These are phyloP conservation scores for Nyssa sinensis DNA, from an alignment of 148 eudicot species.

Conservation along the genomic window DNA sequence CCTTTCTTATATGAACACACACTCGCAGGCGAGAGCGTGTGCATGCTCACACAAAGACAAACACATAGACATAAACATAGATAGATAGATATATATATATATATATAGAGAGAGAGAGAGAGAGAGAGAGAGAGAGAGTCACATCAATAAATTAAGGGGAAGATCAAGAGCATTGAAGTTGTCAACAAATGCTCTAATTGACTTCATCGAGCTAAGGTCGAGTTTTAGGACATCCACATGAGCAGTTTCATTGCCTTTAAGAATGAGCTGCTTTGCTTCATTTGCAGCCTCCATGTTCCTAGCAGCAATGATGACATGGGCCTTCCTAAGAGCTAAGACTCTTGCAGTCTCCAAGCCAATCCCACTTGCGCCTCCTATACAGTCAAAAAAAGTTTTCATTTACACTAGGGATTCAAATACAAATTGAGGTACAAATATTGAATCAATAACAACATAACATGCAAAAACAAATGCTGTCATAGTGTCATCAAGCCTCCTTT, in stretches of 20 bases:
- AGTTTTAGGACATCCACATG: constrained; percentile 57
- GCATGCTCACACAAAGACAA: neutral
- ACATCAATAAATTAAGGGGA: constrained; percentile 83
- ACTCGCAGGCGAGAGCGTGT: too few species aligned
- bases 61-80: neutral
- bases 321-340: constrained; percentile 64
- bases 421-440: neutral
- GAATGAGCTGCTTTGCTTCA: constrained; percentile 58
- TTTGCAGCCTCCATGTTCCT: constrained; percentile 71
- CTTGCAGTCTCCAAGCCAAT: constrained; percentile 82
- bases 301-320: constrained; percentile 68
- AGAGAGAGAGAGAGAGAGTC: constrained; percentile 9
- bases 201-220: constrained; percentile 59
- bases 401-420: neutral
- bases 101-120: neutral
- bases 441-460: too few species aligned
- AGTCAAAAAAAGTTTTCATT: neutral
- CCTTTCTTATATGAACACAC: too few species aligned
- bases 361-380: constrained; percentile 82
- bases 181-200: constrained; percentile 52
- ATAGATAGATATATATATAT: neutral
- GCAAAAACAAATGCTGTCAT: too few species aligned
- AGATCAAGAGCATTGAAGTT: constrained; percentile 51
- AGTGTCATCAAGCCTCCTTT: too few species aligned
- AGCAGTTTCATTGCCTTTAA: constrained; percentile 43